These are phyloP conservation scores for Trichoderma asperellum DNA, from an alignment of 2,329 filamentous ascomycete species.

Conservation along the genomic window DNA sequence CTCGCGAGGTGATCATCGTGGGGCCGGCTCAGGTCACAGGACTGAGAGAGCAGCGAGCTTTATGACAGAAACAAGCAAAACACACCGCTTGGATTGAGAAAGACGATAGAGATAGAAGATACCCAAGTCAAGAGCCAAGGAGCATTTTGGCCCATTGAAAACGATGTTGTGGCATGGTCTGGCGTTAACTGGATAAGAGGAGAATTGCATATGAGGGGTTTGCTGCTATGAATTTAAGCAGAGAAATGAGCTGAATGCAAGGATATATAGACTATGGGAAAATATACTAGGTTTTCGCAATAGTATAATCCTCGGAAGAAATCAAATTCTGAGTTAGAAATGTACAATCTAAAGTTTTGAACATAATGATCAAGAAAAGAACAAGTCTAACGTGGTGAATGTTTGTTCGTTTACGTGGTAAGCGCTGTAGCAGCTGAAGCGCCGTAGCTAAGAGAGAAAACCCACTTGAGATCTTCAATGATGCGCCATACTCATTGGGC, in stretches of 20 bases:
- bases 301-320: neutral
- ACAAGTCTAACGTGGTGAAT: neutral
- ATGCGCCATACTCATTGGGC: slow-evolving; percentile 22
- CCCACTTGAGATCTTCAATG: slow-evolving; percentile 17
- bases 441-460: neutral
- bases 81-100: neutral
- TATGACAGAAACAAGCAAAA: neutral
- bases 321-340: neutral
- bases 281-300: neutral
- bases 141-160: slow-evolving; percentile 5
- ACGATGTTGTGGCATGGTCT: slow-evolving; percentile 11
- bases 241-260: slow-evolving; percentile 6
- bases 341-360: neutral
- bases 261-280: slow-evolving; percentile 3
- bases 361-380: neutral
- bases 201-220: neutral
- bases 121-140: slow-evolving; percentile 21
- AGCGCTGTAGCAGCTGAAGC: neutral
- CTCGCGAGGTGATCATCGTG: neutral
- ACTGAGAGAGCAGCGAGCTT: neutral
- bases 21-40: neutral
- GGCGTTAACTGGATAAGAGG: slow-evolving; percentile 12
- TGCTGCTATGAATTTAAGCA: slow-evolving; percentile 7
- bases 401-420: neutral
- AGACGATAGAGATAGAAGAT: slow-evolving; percentile 1